Base-by-base conservation (phyloP, 306 rosid genomes). In the Hylodesmum podocarpum region DNA sequence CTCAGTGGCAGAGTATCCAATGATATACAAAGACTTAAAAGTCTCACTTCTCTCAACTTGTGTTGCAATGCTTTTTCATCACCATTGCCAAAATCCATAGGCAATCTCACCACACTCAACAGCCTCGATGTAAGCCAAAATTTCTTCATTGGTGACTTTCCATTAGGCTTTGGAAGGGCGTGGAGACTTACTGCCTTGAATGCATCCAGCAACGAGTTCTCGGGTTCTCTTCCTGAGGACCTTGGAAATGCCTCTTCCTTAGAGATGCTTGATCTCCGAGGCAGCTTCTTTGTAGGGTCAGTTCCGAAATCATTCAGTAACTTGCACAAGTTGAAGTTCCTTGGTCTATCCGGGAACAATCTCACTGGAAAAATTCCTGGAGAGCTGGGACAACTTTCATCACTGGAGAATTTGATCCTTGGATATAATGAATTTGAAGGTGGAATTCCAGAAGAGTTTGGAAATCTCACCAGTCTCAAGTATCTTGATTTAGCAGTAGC, bases 401-500 rank as follows among this genome's bases (percentile, higher is more conserved):
- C 94, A 5, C 51, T 95, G 84, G 99, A 95, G 83, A 78, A 64
- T 25, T 76, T 91, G 50, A 95, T 95, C 47, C 84, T 92, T 36
- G 97, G 99, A 11, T 95, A 90, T 81, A 95, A 95, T 73, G 90
- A 79, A 27, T 92, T 90, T 76, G 88, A 89, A 70, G 99, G 98
- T 43, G 88, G 85, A 19, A 86, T 95, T 84, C 97, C 99, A 29
- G 10, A 9, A 24, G 96, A 87, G 67, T 92, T 95, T 78, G 94
- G 97, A 61, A 91, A 95, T 33, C 97, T 95, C 72, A 88, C 94
- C 61, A 87, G 77, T 73, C 86, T 95, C 24, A 87, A 83, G 78
- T 95, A 92, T 82, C 96, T 95, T 83, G 99, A 95, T 87, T 85
- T 95, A 77, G 93, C 99, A 57, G 85, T 82, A 55, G 93, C 97